phyloP scores from a whole-genome alignment of 768 basidiomycete genomes.

The Tephrocybe rancida region DNA sequence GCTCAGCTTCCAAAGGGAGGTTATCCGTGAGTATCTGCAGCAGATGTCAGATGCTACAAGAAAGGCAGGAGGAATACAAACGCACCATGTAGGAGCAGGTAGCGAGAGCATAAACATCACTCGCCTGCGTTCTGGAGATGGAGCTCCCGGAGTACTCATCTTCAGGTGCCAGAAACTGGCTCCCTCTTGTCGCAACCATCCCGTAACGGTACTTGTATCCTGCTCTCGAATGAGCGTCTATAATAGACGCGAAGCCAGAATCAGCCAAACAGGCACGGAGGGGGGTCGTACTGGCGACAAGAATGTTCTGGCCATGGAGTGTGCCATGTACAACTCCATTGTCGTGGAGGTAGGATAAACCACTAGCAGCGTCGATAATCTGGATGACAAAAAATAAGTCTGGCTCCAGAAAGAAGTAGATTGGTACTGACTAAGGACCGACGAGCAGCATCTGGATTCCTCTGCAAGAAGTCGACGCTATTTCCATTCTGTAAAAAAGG shows the following conservation, averaged over 20 bases:
- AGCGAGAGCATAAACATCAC: conserved; percentile 15
- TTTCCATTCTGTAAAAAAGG: background rate
- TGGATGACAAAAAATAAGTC: background rate
- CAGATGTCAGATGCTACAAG: background rate
- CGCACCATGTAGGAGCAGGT: conserved; percentile 8
- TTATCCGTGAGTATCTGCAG: conserved; percentile 9
- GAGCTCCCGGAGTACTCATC: background rate
- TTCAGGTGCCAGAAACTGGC: conserved; percentile 2
- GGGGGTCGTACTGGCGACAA: background rate
- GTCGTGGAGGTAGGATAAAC: conserved; percentile 11
- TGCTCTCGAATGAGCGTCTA: background rate
- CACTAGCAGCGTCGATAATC: background rate
- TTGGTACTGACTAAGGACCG: background rate
- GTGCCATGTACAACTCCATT: conserved; percentile 4
- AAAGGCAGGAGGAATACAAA: background rate
- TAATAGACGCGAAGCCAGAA: background rate
- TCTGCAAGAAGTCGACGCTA: background rate
- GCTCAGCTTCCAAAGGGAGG: background rate
- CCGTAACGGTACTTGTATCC: too few relatives aligned
- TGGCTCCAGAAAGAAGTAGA: background rate
- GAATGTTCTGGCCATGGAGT: background rate
- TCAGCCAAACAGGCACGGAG: background rate
- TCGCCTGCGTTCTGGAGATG: background rate
- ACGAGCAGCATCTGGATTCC: background rate
- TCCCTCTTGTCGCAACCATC: background rate